A percentile compares a stretch with the other conserved stretches of the same genome.
These are phyloP conservation scores for Citrus glauca DNA, from an alignment of 345 rosid species.

Conservation along the genomic window DNA sequence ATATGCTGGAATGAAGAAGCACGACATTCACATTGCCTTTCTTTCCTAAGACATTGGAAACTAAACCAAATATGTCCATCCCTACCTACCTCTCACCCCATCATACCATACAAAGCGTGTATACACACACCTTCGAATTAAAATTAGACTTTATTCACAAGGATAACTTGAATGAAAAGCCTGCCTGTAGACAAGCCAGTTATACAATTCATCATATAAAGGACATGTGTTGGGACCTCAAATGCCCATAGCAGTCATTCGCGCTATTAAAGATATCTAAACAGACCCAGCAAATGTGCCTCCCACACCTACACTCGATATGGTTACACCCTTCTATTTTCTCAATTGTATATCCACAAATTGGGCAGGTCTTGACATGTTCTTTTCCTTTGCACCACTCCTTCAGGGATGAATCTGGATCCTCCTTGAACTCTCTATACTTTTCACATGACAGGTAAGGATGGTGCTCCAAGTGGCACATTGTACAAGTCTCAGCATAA, in stretches of 20 bases:
- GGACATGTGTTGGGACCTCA: conserved; percentile 44
- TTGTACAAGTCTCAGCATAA: conserved; percentile 60
- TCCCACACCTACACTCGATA: conserved; percentile 71
- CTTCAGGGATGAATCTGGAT: conserved; percentile 72
- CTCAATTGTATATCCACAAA: conserved; percentile 67
- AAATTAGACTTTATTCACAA: conserved; percentile 6
- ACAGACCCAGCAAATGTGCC: conserved; percentile 87
- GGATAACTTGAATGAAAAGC: not conserved
- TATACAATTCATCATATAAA: conserved; percentile 23
- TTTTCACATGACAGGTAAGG: conserved; percentile 65
- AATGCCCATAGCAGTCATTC: conserved; percentile 62
- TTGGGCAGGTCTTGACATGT: conserved; percentile 65
- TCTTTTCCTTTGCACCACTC: conserved; percentile 79
- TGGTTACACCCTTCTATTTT: conserved; percentile 89
- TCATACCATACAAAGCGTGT: too few species aligned
- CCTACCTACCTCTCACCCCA: too few species aligned
- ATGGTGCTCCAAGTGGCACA: conserved; percentile 78
- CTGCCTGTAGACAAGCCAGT: not conserved
- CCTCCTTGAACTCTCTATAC: conserved; percentile 64
- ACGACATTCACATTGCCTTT: too few species aligned
- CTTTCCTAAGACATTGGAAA: not conserved
- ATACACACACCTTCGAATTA: not conserved
- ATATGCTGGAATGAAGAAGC: not conserved
- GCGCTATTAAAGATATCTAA: conserved; percentile 36
- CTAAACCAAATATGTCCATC: too few species aligned